Evolutionary conservation across 23 red algal species (phyloP), one percentile per base, ranked within the genome.

Genomic region (Porphyridium purpureum): DNA sequence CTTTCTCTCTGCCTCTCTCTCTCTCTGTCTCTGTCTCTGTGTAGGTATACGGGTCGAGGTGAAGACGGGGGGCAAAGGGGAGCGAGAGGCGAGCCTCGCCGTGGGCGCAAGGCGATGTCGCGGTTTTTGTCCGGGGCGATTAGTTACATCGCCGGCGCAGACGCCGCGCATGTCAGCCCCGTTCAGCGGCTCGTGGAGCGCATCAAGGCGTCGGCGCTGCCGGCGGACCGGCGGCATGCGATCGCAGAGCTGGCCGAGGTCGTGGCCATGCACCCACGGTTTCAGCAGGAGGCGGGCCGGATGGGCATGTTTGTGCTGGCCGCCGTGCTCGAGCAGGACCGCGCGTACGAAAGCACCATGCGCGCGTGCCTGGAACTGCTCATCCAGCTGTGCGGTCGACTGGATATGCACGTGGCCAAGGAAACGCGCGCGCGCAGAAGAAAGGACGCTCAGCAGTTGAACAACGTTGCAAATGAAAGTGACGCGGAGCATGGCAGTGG

Each of bases 241-340:
- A 59, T 94, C 52, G 60, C 52, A 20, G 55, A 64, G 21, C 76
- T 94, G 5, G 50, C 27, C 52, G 73, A 73, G 25, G 59, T 69
- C 19, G 60, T 69, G 2, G 52, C 51, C 27, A 47, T 26, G 54
- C 58, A 40, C 49, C 61, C 66, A 22, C 54, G 52, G 33, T 24
- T 14, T 21, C 71, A 78, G 62, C 41, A 29, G 11, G 72, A 84
- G 50, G 55, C 78, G 31, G 76, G 67, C 14, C 28, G 47, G n/a
- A 47, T 63, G 27, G 76, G 48, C 7, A 52, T 55, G 7, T 68
- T 62, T 41, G 47, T 84, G 19, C 56, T 94, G 24, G 54, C 66
- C 38, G 88, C 88, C n/a, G 65, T 94, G 32, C 50, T 94, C 17
- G 78, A 94, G 61, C 88, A 94, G 69, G 88, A 94, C 36, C 40